Percentiles rank a stretch among this genome's conserved stretches.
Evolutionary conservation across 1,284 basidiomycete genomes (phyloP).

Genomic region (Xerocomus amazonicus): DNA sequence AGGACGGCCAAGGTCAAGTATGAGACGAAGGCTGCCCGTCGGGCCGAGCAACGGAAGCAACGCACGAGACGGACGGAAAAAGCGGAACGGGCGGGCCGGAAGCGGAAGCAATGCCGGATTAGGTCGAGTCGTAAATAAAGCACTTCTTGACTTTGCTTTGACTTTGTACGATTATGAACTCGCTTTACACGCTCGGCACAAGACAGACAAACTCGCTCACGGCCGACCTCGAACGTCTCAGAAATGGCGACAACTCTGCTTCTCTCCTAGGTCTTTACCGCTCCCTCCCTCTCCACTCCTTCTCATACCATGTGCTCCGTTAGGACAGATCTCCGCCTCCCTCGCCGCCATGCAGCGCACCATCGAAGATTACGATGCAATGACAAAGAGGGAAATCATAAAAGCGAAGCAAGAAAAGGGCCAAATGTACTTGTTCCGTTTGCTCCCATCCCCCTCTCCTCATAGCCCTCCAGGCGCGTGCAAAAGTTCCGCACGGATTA

Average conservation of each 20-base stretch:
- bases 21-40: conserved; percentile 60
- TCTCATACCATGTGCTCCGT: conserved; percentile 21
- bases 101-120: conserved; percentile 33
- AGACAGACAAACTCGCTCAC: conserved; percentile 88
- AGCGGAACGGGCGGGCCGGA: conserved; percentile 60
- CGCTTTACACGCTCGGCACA: conserved; percentile 89
- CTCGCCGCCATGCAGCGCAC: conserved; percentile 89
- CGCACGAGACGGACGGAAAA: conserved; percentile 60
- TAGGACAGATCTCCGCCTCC: conserved; percentile 94
- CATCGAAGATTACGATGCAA: conserved; percentile 93
- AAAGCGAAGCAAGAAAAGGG: conserved; percentile 95
- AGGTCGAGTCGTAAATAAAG: neutral
- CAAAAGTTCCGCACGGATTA: conserved; percentile 81
- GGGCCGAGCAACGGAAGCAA: conserved; percentile 54
- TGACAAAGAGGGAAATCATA: conserved; percentile 92
- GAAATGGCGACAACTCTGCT: conserved; percentile 75
- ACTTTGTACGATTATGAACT: conserved; percentile 68
- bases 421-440: conserved; percentile 59
- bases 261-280: conserved; percentile 70
- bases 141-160: neutral
- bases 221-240: conserved; percentile 78
- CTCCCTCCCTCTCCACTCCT: too few relatives aligned
- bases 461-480: conserved; percentile 55
- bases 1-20: conserved; percentile 43
- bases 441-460: conserved; percentile 1